Evolutionary conservation across 2,329 filamentous ascomycete genomes (phyloP).

Genomic region (Trichoderma brevicompactum): DNA sequence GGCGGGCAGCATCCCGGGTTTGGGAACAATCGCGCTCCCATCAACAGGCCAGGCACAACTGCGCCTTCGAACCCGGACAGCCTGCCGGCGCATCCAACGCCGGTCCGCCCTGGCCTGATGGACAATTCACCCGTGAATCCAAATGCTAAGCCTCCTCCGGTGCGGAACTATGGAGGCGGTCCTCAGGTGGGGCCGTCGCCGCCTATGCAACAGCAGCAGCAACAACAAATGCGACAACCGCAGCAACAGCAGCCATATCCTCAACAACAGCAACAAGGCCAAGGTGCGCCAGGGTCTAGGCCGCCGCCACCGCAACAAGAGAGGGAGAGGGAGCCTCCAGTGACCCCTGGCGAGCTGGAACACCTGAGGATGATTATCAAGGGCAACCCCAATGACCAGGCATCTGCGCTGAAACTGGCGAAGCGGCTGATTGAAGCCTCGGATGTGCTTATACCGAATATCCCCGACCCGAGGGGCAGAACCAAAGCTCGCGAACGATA

Average conservation of each 20-base stretch:
- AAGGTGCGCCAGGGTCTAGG: not conserved
- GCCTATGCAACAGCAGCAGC: constrained; percentile 36
- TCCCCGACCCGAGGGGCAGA: constrained; percentile 71
- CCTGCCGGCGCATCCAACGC: constrained; percentile 65
- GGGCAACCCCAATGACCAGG: constrained; percentile 72
- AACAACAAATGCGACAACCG: constrained; percentile 33
- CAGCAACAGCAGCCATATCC: constrained; percentile 11
- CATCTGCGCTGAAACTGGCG: constrained; percentile 72
- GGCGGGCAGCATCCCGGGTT: constrained; percentile 29
- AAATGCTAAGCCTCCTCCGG: constrained; percentile 61
- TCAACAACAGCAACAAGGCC: constrained; percentile 18
- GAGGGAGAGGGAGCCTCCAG: constrained; percentile 49
- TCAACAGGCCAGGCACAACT: constrained; percentile 34
- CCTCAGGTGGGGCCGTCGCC: constrained; percentile 45
- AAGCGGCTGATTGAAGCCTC: constrained; percentile 87
- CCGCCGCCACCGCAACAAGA: constrained; percentile 36
- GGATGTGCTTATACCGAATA: constrained; percentile 67
- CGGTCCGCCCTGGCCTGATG: constrained; percentile 66
- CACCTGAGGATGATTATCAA: constrained; percentile 71
- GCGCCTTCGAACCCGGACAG: constrained; percentile 47
- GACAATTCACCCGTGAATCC: constrained; percentile 60
- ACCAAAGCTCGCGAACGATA: constrained; percentile 82
- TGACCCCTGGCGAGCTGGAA: constrained; percentile 80
- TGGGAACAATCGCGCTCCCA: constrained; percentile 16
- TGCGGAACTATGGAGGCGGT: constrained; percentile 59